Percentiles rank a stretch among this genome's conserved stretches.
Conservation (phyloP, 2,329 filamentous ascomycete genomes). For the Exophiala oligosperma region DNA sequence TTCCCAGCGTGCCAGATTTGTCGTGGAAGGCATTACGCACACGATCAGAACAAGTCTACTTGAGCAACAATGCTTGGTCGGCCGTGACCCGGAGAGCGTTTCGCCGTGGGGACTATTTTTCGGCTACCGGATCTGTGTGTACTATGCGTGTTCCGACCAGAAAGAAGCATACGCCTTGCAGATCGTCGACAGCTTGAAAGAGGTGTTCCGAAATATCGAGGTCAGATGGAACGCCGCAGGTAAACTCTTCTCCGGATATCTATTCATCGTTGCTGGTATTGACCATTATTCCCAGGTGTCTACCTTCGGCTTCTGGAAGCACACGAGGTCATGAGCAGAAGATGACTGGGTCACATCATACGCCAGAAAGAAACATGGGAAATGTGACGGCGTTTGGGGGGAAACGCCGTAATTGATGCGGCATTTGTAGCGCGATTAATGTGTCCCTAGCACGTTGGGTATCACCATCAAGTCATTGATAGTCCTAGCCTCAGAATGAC, state of each 20-base stretch:
- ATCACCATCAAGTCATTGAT: no score
- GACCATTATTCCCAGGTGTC: not conserved
- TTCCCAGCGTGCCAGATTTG: slow-evolving; percentile 2
- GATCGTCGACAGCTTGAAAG: slow-evolving; percentile 11
- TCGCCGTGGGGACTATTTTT: slow-evolving; percentile 31
- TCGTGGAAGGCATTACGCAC: not conserved
- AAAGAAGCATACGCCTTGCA: not conserved
- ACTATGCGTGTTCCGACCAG: slow-evolving; percentile 11
- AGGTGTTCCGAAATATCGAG: slow-evolving; percentile 17
- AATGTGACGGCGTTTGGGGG: no score
- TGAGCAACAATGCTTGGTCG: slow-evolving; percentile 24
- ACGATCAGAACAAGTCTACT: slow-evolving; percentile 19
- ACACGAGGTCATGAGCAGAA: slow-evolving; percentile 9
- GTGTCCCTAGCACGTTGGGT: no score
- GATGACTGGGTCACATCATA: not conserved
- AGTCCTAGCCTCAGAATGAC: no score
- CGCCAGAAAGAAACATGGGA: no score
- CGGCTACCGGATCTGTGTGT: slow-evolving; percentile 26
- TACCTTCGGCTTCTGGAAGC: slow-evolving; percentile 20
- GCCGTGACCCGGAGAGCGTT: slow-evolving; percentile 25
- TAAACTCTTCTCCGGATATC: not conserved
- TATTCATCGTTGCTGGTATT: not conserved
- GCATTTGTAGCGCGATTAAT: no score
- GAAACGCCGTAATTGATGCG: no score
- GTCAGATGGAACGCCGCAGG: slow-evolving; percentile 24